These are phyloP conservation scores for Salix purpurea DNA, from an alignment of 345 rosid genomes.

Conservation along the genomic window DNA sequence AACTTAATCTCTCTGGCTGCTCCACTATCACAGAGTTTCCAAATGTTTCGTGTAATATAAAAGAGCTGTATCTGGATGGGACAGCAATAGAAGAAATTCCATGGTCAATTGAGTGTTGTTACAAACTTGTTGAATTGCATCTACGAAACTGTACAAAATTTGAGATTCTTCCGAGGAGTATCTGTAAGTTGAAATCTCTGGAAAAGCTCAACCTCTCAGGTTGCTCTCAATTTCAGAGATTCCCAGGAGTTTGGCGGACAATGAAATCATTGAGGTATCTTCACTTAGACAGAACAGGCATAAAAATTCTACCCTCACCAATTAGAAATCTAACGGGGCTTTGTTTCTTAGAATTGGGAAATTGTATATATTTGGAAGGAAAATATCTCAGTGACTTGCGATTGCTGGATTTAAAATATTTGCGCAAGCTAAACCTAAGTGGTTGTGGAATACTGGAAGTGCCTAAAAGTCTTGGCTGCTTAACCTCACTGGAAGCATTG, in stretches of 20 bases:
- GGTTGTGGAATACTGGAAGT: too few species aligned
- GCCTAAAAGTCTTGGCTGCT: too few species aligned
- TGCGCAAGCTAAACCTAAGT: too few species aligned
- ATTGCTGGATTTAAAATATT: too few species aligned
- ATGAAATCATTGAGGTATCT: neutral
- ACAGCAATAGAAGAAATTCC: slow-evolving; percentile 3
- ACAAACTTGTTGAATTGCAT: neutral
- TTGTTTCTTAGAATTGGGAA: too few species aligned
- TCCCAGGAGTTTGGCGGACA: neutral
- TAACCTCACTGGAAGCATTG: too few species aligned
- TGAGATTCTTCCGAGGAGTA: neutral
- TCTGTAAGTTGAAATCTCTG: neutral
- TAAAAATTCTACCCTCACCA: too few species aligned
- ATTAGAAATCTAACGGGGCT: too few species aligned
- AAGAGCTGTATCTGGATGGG: neutral
- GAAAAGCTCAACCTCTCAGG: neutral
- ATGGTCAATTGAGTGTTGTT: neutral
- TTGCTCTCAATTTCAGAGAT: neutral
- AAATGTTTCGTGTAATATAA: neutral
- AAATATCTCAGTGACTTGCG: too few species aligned
- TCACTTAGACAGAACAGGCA: neutral
- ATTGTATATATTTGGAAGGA: too few species aligned
- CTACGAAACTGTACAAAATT: neutral
- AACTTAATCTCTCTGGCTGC: neutral
- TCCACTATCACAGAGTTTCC: neutral